Evolutionary conservation across 2,329 filamentous ascomycete species (phyloP).

Genomic region (Diaporthe helianthi): DNA sequence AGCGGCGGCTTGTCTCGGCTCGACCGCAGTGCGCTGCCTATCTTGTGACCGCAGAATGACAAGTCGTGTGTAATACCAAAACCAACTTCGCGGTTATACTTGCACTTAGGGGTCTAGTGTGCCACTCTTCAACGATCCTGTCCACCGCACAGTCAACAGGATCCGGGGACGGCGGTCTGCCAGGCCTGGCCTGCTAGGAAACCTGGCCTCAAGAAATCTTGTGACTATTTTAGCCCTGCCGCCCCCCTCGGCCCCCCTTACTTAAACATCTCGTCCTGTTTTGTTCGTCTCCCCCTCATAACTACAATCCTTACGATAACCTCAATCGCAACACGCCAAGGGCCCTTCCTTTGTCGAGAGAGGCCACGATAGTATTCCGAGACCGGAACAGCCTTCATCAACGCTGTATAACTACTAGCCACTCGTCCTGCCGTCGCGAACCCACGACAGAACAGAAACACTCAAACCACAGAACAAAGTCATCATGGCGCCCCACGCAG

Average conservation of each 20-base stretch:
- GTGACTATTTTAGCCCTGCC: constrained; percentile 29
- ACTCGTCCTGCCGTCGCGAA: neutral
- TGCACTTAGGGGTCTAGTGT: constrained; percentile 65
- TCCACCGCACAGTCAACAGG: constrained; percentile 20
- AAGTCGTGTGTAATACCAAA: constrained; percentile 26
- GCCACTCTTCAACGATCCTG: constrained; percentile 13
- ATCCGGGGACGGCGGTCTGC: constrained; percentile 38
- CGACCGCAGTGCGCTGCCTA: constrained; percentile 5
- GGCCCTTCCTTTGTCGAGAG: neutral
- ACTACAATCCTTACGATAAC: neutral
- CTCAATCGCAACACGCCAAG: constrained; percentile 1
- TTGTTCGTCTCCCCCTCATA: neutral
- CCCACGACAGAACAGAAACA: constrained; percentile 30
- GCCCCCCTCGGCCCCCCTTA: neutral
- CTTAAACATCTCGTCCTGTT: neutral
- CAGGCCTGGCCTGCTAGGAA: constrained; percentile 26
- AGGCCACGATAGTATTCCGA: neutral
- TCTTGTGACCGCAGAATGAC: constrained; percentile 33
- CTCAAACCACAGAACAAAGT: constrained; percentile 29
- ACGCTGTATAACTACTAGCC: neutral
- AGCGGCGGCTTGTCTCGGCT: constrained; percentile 34
- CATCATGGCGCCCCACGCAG: constrained; percentile 66
- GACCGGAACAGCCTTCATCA: neutral
- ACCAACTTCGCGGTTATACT: constrained; percentile 50
- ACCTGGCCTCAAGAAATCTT: constrained; percentile 13